Conservation (phyloP, 1,284 basidiomycete genomes). For the Porogramme epimiltina region DNA sequence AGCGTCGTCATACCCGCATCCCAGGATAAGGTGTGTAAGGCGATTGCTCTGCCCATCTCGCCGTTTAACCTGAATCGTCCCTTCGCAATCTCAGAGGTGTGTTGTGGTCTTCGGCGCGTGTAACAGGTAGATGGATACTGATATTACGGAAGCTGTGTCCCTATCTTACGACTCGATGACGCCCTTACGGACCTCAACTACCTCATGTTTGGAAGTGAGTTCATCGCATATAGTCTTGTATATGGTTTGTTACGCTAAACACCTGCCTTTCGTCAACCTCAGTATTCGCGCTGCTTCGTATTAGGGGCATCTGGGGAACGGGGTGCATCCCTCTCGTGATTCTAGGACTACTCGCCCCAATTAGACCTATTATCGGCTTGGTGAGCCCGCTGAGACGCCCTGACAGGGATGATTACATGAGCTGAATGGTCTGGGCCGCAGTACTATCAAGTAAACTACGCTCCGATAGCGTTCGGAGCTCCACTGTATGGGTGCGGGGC, state of each 20-base stretch:
- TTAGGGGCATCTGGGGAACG: conserved; percentile 16
- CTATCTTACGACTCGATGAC: conserved; percentile 21
- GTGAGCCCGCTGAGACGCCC: background rate
- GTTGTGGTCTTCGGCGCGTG: no score
- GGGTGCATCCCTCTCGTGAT: conserved; percentile 8
- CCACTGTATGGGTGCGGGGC: conserved; percentile 25
- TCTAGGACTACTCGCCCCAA: conserved; percentile 10
- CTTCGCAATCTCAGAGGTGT: no score
- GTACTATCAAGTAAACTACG: conserved; percentile 19
- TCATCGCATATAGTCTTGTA: no score
- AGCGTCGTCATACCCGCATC: conserved; percentile 17
- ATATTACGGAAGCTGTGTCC: conserved; percentile 14
- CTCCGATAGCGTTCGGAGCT: conserved; percentile 21
- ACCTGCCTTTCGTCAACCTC: background rate
- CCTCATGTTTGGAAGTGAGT: conserved; percentile 19
- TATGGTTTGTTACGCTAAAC: background rate
- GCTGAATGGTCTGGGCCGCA: background rate
- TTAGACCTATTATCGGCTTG: conserved; percentile 5
- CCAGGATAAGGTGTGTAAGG: conserved; percentile 9
- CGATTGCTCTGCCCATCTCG: background rate
- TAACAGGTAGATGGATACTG: no score
- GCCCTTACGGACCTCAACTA: conserved; percentile 19
- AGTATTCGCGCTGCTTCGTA: conserved; percentile 22
- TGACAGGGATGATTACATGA: background rate
- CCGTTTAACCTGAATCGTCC: no score